Evolutionary conservation across 129 eudicot genomes (phyloP).

Genomic region (Kitagawia praeruptora): DNA sequence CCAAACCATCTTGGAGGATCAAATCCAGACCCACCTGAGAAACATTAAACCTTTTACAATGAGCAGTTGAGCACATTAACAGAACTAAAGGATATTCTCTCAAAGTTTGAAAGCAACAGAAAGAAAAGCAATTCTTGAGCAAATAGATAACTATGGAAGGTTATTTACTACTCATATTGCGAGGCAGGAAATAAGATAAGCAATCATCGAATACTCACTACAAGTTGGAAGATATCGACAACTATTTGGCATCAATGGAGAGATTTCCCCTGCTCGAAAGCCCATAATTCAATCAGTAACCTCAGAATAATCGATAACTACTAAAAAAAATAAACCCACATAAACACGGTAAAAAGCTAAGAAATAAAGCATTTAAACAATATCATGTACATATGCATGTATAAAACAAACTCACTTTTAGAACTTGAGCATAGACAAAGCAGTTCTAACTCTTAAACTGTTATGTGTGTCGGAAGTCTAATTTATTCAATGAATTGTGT

Average conservation of each 20-base stretch:
- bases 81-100: not conserved
- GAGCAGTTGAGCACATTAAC: not conserved
- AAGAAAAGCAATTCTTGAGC: not conserved
- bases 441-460: slow-evolving; percentile 68
- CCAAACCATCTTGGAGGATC: slow-evolving; percentile 95
- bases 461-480: slow-evolving; percentile 9
- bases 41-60: not conserved
- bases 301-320: not conserved
- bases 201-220: slow-evolving; percentile 95
- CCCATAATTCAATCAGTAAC: not conserved
- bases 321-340: not conserved
- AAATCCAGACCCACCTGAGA: slow-evolving; percentile 87
- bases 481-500: not conserved
- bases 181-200: slow-evolving; percentile 38
- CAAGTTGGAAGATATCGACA: slow-evolving; percentile 91
- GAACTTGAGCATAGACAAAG: slow-evolving; percentile 77
- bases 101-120: not conserved
- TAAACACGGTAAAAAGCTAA: too few relatives aligned
- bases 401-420: slow-evolving; percentile 51
- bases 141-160: not conserved
- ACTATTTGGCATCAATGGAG: slow-evolving; percentile 81
- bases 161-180: not conserved
- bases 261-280: slow-evolving; percentile 69
- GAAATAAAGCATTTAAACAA: not conserved
- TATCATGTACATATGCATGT: not conserved